Conservation (phyloP, 176 grass and related monocot species). For the Zea mays region DNA sequence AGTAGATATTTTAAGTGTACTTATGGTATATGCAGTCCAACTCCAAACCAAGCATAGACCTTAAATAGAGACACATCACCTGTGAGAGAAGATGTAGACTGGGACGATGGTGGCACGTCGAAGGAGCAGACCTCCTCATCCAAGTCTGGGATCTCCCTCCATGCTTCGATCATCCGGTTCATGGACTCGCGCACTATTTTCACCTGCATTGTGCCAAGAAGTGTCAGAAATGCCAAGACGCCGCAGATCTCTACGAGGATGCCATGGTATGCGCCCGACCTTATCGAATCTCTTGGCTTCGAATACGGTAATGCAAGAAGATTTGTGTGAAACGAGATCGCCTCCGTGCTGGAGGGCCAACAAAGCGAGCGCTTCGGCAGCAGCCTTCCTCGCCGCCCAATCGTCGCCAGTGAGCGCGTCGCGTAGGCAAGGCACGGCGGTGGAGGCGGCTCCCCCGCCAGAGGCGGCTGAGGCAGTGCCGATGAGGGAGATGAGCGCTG, state of each 20-base stretch:
- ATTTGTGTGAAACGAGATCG: constrained; percentile 60
- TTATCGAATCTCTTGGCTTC: constrained; percentile 90
- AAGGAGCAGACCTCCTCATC: constrained; percentile 53
- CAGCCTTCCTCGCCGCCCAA: constrained; percentile 85
- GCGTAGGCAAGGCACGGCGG: constrained; percentile 61
- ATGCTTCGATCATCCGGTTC: constrained; percentile 89
- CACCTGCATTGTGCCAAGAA: constrained; percentile 65
- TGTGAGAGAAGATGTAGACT: constrained; percentile 54
- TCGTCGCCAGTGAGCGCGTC: constrained; percentile 81
- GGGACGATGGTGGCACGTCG: not conserved
- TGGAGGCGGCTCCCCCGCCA: constrained; percentile 51
- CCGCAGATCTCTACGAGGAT: constrained; percentile 35
- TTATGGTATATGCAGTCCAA: constrained; percentile 23
- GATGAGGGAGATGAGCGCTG: constrained; percentile 78
- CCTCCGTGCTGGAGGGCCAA: constrained; percentile 62
- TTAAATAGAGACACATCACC: constrained; percentile 44
- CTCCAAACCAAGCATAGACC: constrained; percentile 5
- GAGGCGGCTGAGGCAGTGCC: constrained; percentile 57
- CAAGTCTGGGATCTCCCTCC: constrained; percentile 80
- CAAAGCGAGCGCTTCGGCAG: constrained; percentile 73
- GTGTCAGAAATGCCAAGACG: constrained; percentile 22
- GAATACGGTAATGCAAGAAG: constrained; percentile 73
- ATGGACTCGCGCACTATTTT: constrained; percentile 92
- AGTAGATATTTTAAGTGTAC: not conserved
- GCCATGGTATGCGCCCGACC: constrained; percentile 26